These are phyloP conservation scores for Gossypium schwendimanii DNA, from an alignment of 441 rosid species.

Conservation along the genomic window DNA sequence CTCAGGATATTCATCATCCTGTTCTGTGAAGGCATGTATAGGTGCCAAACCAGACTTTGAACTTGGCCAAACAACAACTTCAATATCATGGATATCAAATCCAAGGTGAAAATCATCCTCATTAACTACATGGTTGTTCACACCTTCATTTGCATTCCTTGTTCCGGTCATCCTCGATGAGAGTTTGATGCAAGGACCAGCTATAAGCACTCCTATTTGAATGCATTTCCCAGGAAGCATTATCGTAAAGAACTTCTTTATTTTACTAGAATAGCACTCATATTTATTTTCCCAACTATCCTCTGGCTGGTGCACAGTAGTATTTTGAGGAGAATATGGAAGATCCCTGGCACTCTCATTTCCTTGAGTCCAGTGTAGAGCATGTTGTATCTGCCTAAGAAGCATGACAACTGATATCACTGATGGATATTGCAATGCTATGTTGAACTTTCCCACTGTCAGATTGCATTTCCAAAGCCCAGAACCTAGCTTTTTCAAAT, in stretches of 20 bases:
- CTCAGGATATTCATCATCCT: constrained; percentile 39
- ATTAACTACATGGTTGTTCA: constrained; percentile 17
- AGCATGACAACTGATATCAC: constrained; percentile 47
- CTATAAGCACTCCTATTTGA: constrained; percentile 61
- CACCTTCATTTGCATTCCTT: constrained; percentile 18
- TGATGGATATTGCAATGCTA: constrained; percentile 48
- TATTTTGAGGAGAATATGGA: constrained; percentile 26
- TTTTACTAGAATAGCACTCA: constrained; percentile 29
- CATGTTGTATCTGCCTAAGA: constrained; percentile 46
- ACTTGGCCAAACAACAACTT: constrained; percentile 57
- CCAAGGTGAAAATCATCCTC: constrained; percentile 42
- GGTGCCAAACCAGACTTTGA: constrained; percentile 35
- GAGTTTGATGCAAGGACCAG: constrained; percentile 61
- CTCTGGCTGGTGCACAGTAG: constrained; percentile 29
- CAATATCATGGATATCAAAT: constrained; percentile 62
- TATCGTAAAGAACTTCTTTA: constrained; percentile 39
- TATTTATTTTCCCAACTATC: constrained; percentile 32
- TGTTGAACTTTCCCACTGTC: constrained; percentile 56
- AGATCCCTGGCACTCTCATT: constrained; percentile 22
- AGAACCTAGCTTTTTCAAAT: constrained; percentile 31
- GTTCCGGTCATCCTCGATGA: constrained; percentile 36
- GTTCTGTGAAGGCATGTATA: constrained; percentile 27
- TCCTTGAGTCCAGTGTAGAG: constrained; percentile 33
- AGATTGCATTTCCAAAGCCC: constrained; percentile 62
- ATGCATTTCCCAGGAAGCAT: constrained; percentile 59